Conservation (phyloP, 345 rosid species). For the Salix koriyanagi region DNA sequence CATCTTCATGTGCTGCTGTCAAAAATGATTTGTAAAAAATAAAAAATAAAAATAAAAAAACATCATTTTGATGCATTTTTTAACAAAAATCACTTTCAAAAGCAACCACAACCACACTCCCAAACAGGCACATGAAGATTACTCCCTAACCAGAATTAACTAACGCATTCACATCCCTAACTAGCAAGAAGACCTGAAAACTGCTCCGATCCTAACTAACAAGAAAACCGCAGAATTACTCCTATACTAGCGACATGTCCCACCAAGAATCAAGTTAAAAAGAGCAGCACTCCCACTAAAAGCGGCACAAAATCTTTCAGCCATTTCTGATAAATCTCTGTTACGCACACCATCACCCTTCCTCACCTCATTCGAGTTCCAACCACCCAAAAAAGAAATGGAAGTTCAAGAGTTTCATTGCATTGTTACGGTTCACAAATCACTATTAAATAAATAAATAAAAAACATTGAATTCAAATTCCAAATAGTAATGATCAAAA, state of each 20-base stretch:
- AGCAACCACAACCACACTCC: no score
- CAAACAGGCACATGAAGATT: no score
- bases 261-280: neutral
- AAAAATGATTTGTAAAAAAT: no score
- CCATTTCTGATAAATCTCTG: neutral
- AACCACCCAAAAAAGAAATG: no score
- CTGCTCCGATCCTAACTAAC: neutral
- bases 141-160: no score
- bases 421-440: neutral
- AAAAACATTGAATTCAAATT: neutral
- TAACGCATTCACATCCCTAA: neutral
- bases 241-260: neutral
- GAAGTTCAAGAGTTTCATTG: neutral
- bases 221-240: neutral
- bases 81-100: no score
- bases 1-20: no score
- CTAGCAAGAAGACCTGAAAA: neutral
- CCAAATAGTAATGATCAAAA: neutral
- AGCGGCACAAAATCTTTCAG: neutral
- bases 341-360: neutral
- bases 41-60: no score
- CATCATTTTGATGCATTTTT: no score
- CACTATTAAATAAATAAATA: neutral
- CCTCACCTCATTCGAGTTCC: no score
- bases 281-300: neutral